phyloP scores from a whole-genome alignment of 2,329 filamentous ascomycete genomes.

The Clarireedia monteithiana region DNA sequence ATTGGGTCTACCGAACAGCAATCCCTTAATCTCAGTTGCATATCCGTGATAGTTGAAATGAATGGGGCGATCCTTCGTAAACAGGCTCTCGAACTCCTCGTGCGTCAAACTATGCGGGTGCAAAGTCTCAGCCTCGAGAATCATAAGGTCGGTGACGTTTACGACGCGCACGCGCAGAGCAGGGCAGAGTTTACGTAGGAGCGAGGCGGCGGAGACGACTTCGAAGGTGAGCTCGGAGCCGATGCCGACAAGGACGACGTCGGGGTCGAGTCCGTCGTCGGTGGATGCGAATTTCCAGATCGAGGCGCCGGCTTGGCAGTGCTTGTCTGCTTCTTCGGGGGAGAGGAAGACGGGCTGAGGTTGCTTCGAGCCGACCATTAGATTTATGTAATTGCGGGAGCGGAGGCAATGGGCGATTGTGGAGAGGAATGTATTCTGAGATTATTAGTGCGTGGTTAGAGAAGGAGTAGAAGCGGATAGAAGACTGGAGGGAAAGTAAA shows the following conservation, averaged over 20 bases:
- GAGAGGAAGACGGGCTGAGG: conserved; percentile 54
- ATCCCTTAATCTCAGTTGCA: conserved; percentile 48
- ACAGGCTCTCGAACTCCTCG: conserved; percentile 46
- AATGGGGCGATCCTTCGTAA: conserved; percentile 46
- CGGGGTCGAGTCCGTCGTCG: conserved; percentile 45
- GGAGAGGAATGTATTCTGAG: conserved; percentile 54
- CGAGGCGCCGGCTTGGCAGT: conserved; percentile 51
- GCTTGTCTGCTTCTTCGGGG: conserved; percentile 49
- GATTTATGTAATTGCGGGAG: conserved; percentile 57
- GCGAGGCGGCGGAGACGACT: conserved; percentile 50
- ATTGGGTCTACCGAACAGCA: conserved; percentile 50
- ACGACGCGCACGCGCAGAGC: conserved; percentile 50
- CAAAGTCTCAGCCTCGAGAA: conserved; percentile 44
- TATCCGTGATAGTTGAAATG: conserved; percentile 66
- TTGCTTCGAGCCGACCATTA: conserved; percentile 62
- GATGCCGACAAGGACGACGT: conserved; percentile 57
- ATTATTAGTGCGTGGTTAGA: neutral
- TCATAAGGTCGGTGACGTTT: conserved; percentile 61
- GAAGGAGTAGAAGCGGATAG: neutral
- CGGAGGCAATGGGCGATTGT: conserved; percentile 53
- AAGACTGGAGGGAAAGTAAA: too few species aligned
- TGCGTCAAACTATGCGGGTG: conserved; percentile 52
- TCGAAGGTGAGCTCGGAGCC: conserved; percentile 61
- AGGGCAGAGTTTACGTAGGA: conserved; percentile 43
- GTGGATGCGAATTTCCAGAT: conserved; percentile 56